Evolutionary conservation across 352 stramenopile genomes (phyloP), one percentile per base, ranked within the genome.

Genomic region (Globisporangium parvum): DNA sequence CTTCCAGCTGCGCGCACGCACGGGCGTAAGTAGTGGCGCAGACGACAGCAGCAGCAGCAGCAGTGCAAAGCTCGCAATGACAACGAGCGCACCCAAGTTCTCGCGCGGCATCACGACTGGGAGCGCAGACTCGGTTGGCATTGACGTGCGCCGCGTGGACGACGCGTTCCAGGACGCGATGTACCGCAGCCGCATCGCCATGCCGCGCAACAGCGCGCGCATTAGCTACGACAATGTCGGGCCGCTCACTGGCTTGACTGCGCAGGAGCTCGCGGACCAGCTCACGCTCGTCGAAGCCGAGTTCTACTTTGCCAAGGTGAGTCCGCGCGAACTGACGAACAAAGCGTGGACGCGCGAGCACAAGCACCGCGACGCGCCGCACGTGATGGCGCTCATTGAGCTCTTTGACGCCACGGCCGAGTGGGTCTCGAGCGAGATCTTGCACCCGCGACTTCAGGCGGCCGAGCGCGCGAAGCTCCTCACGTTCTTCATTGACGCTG

Each of bases 391-490:
- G 24, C 55, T 95, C 28, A 93, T 93, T 39, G 85, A 95, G 55
- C 69, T 93, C 2, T 95, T 95, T 46, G 83, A 93, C 46, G 83
- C 80, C 5, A 92, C 80, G 0, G 80, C 83, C 8, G 81, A 90
- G 47, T 95, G 85, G 85, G 83, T 95, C 15, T 93, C 85, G 28
- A 95, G 85, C 60, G 85, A 95, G 61, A 91, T 95, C 53, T 46
- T 95, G 17, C 85, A 95, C 54, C 85, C 85, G 0, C 85, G 91
- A 41, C 66, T 95, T 40, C 81, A 95, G 49, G 80, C 83, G 0
- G 74, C 77, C 8, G 80, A 93, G 55, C 83, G 85, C 20, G 83
- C 83, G 18, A 91, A 90, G 57, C 69, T 95, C 48, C 85, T 95
- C 53, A 76, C 77, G 52, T 68, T 92, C 12, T 95, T 95, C 54